Percentiles rank a stretch among this genome's conserved stretches.
Evolutionary conservation across 2,329 filamentous ascomycete genomes (phyloP).

Genomic region (Scortechinia acanthostroma): DNA sequence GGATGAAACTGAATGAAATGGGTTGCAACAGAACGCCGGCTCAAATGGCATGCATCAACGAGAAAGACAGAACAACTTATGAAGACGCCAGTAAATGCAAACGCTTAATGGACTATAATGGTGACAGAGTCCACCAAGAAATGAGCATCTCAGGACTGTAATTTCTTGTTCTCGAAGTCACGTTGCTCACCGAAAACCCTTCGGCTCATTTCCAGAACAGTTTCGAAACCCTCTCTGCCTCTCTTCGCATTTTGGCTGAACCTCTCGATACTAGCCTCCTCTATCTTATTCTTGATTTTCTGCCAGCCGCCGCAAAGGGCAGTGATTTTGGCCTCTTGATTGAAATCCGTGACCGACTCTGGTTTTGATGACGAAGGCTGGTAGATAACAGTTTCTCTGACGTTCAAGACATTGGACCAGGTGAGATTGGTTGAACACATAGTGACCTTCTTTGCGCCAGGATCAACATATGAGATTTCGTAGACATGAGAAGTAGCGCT

Average conservation of each 20-base stretch:
- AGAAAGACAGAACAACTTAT: too few species aligned
- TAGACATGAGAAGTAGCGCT: constrained; percentile 71
- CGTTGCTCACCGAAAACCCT: constrained; percentile 86
- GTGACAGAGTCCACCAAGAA: too few species aligned
- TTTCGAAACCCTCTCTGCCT: constrained; percentile 90
- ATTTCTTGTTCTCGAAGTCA: constrained; percentile 39
- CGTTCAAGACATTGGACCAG: constrained; percentile 80
- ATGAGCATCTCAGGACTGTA: background rate
- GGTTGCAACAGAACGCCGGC: too few species aligned
- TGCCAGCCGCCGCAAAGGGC: constrained; percentile 95
- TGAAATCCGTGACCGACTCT: constrained; percentile 68
- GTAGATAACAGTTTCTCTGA: constrained; percentile 90
- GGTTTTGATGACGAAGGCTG: constrained; percentile 41
- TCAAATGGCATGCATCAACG: too few species aligned
- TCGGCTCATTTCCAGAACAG: constrained; percentile 85
- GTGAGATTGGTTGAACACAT: constrained; percentile 96
- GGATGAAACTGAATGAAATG: too few species aligned
- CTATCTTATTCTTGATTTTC: constrained; percentile 90
- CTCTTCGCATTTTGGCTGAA: constrained; percentile 88
- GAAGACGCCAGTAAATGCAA: too few species aligned
- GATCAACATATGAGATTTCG: constrained; percentile 93
- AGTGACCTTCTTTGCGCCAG: constrained; percentile 74
- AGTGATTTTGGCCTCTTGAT: constrained; percentile 85
- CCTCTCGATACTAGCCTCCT: constrained; percentile 79
- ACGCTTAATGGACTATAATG: too few species aligned